Conservation (phyloP, 2,329 filamentous ascomycete species). For the Furcasterigmium furcatum region DNA sequence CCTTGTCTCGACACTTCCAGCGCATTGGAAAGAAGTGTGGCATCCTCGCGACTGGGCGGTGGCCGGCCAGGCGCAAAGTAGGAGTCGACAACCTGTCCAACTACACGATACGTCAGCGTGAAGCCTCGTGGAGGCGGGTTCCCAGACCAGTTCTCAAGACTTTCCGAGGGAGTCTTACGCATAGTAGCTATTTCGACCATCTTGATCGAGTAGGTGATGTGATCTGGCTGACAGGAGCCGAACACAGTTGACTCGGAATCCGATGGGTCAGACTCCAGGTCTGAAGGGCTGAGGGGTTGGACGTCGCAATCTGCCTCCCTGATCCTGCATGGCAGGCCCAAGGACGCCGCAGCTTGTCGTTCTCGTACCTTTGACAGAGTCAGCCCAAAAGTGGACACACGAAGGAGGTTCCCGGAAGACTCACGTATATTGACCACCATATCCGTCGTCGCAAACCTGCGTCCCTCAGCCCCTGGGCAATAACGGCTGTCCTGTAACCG, state of each 20-base stretch:
- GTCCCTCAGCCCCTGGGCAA: constrained; percentile 7
- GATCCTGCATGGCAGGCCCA: constrained; percentile 31
- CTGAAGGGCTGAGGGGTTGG: constrained; percentile 24
- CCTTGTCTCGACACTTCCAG: constrained; percentile 29
- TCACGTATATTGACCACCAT: constrained; percentile 50
- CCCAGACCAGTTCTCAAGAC: too few species aligned
- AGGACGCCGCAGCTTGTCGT: constrained; percentile 29
- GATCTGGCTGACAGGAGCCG: constrained; percentile 25
- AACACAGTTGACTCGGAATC: constrained; percentile 17
- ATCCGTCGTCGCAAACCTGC: constrained; percentile 41
- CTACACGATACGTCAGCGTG: constrained; percentile 11
- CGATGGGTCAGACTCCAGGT: constrained; percentile 24
- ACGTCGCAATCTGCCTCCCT: constrained; percentile 35
- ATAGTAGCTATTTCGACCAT: constrained; percentile 32
- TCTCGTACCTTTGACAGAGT: constrained; percentile 24
- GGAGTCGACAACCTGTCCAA: constrained; percentile 29
- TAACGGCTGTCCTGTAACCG: constrained; percentile 3
- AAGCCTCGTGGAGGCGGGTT: too few species aligned
- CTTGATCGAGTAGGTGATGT: constrained; percentile 30
- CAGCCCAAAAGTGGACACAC: background rate
- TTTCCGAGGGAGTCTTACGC: constrained; percentile 15
- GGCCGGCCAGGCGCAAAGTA: constrained; percentile 30
- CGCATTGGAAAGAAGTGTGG: constrained; percentile 21
- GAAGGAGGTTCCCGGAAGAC: background rate
- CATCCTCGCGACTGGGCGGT: constrained; percentile 19